Conservation (phyloP, 2,329 filamentous ascomycete species). For the Chaetomium olivaceum region DNA sequence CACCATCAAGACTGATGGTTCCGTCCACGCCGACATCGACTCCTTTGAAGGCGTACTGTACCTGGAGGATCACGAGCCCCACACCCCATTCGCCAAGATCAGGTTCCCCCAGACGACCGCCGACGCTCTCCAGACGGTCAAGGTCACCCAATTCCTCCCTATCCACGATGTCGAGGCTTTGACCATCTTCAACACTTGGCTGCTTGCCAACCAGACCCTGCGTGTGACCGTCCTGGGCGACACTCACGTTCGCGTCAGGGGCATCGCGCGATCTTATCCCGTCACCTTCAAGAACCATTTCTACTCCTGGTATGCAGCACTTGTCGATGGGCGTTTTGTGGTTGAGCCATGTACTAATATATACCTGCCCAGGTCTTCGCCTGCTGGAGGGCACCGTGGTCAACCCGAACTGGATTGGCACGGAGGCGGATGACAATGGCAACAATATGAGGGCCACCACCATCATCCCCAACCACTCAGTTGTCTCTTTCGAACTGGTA, state of each 20-base stretch:
- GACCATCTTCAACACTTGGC: constrained; percentile 55
- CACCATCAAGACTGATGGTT: constrained; percentile 54
- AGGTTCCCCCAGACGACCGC: constrained; percentile 54
- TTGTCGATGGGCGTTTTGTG: not conserved
- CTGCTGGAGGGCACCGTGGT: constrained; percentile 58
- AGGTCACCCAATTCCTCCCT: constrained; percentile 51
- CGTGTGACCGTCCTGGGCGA: constrained; percentile 54
- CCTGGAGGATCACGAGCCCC: constrained; percentile 50
- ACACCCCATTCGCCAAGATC: constrained; percentile 52
- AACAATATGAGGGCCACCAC: constrained; percentile 63
- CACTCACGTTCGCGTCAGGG: constrained; percentile 53
- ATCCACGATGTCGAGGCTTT: constrained; percentile 53
- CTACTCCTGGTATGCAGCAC: constrained; percentile 42
- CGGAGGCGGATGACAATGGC: constrained; percentile 43
- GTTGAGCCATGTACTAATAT: constrained; percentile 16
- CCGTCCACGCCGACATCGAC: constrained; percentile 53
- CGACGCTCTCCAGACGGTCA: constrained; percentile 52
- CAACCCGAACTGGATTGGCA: constrained; percentile 50
- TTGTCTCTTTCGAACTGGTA: constrained; percentile 65
- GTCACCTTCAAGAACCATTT: constrained; percentile 58
- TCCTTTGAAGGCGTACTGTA: constrained; percentile 56
- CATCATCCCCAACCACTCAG: constrained; percentile 63
- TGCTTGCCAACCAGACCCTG: constrained; percentile 53
- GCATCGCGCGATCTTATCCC: constrained; percentile 50
- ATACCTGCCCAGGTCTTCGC: constrained; percentile 46